Percentiles rank a stretch among this genome's conserved stretches.
These are phyloP conservation scores for Cyclotella sp. DNA, from an alignment of 108 stramenopile species.

Conservation along the genomic window DNA sequence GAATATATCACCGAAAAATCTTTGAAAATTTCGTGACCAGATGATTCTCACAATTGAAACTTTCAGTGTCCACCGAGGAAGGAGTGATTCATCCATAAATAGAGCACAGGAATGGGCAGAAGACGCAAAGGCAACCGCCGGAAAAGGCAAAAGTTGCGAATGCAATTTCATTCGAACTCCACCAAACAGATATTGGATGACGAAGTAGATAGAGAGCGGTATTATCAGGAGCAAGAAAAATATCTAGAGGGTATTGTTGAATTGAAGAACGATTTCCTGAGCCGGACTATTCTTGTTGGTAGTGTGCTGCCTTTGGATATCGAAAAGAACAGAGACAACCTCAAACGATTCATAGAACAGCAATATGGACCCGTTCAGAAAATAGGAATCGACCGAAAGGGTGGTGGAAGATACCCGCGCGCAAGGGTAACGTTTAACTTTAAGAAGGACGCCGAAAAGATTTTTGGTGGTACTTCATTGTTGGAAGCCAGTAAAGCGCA, in stretches of 20 bases:
- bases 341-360: constrained; percentile 9
- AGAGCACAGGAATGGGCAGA: neutral
- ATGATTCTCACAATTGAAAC: no score
- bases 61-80: no score
- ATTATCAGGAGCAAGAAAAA: neutral
- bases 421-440: constrained; percentile 25
- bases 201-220: neutral
- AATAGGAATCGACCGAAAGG: neutral
- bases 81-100: no score
- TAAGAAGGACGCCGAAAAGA: constrained; percentile 18
- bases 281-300: constrained; percentile 6
- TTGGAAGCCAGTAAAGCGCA: neutral
- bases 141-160: neutral
- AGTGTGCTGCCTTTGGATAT: constrained; percentile 2
- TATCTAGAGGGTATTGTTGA: constrained; percentile 5
- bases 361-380: constrained; percentile 36
- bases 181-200: constrained; percentile 4
- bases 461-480: constrained; percentile 26
- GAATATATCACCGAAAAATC: no score
- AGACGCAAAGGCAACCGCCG: constrained; percentile 12
- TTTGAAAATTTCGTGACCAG: no score
- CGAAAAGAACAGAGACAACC: neutral
- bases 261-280: constrained; percentile 3
- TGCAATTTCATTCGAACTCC: constrained; percentile 7
- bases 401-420: constrained; percentile 8